Percentiles rank a stretch among this genome's conserved stretches.
These are phyloP conservation scores for Brettanomyces bruxellensis DNA, from an alignment of 805 yeast genomes.

Conservation along the genomic window DNA sequence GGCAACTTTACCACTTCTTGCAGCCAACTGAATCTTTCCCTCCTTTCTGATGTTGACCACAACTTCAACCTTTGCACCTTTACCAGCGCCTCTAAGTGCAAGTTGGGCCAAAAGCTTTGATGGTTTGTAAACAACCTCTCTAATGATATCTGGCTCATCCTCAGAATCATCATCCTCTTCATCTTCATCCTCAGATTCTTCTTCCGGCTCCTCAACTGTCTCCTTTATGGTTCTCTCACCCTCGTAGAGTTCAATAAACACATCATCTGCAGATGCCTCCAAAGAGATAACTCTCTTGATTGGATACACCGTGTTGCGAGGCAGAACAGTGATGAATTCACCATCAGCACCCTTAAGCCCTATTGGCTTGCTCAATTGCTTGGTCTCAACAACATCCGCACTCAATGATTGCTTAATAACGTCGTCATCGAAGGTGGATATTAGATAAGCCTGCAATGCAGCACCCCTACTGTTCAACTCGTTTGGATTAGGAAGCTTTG, in stretches of 20 bases:
- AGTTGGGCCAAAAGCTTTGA: conserved; percentile 72
- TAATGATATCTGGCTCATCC: conserved; percentile 84
- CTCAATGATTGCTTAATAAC: conserved; percentile 73
- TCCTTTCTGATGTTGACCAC: conserved; percentile 57
- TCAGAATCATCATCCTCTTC: conserved; percentile 45
- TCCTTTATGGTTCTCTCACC: conserved; percentile 80
- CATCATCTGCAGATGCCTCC: conserved; percentile 52
- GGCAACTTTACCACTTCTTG: conserved; percentile 43
- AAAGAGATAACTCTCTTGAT: conserved; percentile 67
- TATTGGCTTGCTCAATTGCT: conserved; percentile 74
- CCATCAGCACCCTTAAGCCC: conserved; percentile 76
- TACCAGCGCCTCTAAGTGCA: conserved; percentile 60
- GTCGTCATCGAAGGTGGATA: conserved; percentile 75
- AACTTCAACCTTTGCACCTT: conserved; percentile 60
- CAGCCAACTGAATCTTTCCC: conserved; percentile 55
- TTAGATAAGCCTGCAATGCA: conserved; percentile 88
- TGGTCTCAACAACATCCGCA: conserved; percentile 81
- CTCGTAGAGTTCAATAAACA: conserved; percentile 67
- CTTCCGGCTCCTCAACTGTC: conserved; percentile 65
- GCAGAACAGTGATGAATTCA: conserved; percentile 59
- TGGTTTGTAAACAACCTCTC: conserved; percentile 64
- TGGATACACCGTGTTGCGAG: conserved; percentile 85
- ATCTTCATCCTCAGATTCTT: conserved; percentile 38
- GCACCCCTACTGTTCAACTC: conserved; percentile 92
- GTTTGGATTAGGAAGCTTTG: conserved; percentile 78